These are phyloP conservation scores for Bauhinia variegata DNA, from an alignment of 306 rosid species.

Conservation along the genomic window DNA sequence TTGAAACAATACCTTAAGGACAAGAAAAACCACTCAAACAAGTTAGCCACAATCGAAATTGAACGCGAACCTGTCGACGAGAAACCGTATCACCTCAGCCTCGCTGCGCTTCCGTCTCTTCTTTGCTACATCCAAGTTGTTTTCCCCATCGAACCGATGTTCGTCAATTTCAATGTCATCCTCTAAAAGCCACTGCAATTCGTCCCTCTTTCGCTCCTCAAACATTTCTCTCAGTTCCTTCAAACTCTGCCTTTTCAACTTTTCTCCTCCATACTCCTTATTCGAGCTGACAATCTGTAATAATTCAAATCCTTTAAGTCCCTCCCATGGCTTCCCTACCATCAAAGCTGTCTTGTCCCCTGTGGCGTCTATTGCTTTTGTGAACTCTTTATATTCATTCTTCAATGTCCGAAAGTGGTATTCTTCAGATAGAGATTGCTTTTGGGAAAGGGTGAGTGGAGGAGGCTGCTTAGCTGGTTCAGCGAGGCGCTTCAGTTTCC, in stretches of 20 bases:
- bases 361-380: slow-evolving; percentile 45
- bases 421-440: slow-evolving; percentile 53
- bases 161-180: slow-evolving; percentile 65
- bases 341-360: slow-evolving; percentile 24
- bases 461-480: slow-evolving; percentile 35
- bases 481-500: slow-evolving; percentile 54
- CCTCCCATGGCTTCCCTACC: slow-evolving; percentile 88
- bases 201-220: slow-evolving; percentile 63
- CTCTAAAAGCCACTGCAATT: slow-evolving; percentile 72
- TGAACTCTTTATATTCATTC: slow-evolving; percentile 60
- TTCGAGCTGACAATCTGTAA: slow-evolving; percentile 44
- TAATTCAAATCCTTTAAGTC: slow-evolving; percentile 47
- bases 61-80: slow-evolving; percentile 77
- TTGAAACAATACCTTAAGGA: background rate
- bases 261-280: slow-evolving; percentile 47
- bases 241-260: slow-evolving; percentile 68
- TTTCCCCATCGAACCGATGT: slow-evolving; percentile 48
- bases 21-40: slow-evolving; percentile 7
- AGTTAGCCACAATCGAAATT: background rate
- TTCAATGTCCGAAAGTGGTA: slow-evolving; percentile 56
- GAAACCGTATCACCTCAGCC: slow-evolving; percentile 70
- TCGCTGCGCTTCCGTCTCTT: slow-evolving; percentile 61
- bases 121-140: slow-evolving; percentile 31
- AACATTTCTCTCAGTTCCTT: slow-evolving; percentile 66
- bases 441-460: slow-evolving; percentile 51